phyloP scores from a whole-genome alignment of 352 stramenopile species.

The Pythium rishiriense region DNA sequence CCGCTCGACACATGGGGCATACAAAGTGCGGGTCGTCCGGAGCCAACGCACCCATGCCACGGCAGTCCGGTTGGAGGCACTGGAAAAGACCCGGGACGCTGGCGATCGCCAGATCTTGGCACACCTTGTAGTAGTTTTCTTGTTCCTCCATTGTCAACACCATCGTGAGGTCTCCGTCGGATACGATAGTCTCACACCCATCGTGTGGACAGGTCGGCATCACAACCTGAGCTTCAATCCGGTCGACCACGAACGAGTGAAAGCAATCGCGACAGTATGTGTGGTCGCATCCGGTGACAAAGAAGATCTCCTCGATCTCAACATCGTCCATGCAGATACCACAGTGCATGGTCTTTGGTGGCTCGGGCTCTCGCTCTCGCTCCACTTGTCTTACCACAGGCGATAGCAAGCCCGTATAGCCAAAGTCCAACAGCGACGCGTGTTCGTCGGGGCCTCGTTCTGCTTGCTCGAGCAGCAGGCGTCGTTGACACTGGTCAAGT shows the following conservation, averaged over 20 bases:
- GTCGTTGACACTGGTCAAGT: neutral
- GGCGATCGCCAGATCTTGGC: neutral
- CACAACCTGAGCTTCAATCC: neutral
- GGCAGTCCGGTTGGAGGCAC: conserved; percentile 11
- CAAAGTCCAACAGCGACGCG: conserved; percentile 6
- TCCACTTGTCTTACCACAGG: too few relatives aligned
- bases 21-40: conserved; percentile 18
- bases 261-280: conserved; percentile 11
- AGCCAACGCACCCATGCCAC: conserved; percentile 2
- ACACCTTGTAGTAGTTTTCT: conserved; percentile 9
- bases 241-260: conserved; percentile 3
- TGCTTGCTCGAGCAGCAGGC: neutral
- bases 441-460: neutral
- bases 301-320: conserved; percentile 9
- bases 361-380: neutral
- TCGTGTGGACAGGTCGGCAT: conserved; percentile 3
- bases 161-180: conserved; percentile 2
- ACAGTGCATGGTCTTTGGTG: conserved; percentile 7
- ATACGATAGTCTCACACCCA: conserved; percentile 2
- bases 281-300: conserved; percentile 8
- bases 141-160: conserved; percentile 15
- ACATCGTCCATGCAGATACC: conserved; percentile 15
- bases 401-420: neutral
- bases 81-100: neutral
- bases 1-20: conserved; percentile 18